Percentiles rank a stretch among this genome's conserved stretches.
Conservation (phyloP, 2,329 filamentous ascomycete species). For the Mariannaea elegans region DNA sequence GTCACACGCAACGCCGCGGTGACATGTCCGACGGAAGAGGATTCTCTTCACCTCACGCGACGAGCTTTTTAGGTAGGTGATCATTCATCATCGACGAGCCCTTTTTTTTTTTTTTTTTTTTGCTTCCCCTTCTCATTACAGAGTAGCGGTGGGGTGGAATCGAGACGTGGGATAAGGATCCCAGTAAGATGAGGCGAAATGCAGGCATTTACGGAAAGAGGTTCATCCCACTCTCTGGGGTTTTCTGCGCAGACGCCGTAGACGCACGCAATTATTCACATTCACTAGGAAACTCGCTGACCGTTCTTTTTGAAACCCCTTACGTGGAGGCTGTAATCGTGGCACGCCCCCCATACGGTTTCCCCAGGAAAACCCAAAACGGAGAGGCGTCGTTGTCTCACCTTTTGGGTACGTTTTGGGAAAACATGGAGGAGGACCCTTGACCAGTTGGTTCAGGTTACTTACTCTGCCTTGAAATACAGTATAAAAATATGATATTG, state of each 20-base stretch:
- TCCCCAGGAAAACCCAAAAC: slow-evolving; percentile 35
- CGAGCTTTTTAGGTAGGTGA: neutral
- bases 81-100: neutral
- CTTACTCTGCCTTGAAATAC: too few species aligned
- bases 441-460: neutral
- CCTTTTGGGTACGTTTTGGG: slow-evolving; percentile 2
- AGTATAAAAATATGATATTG: too few species aligned
- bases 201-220: neutral
- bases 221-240: slow-evolving; percentile 1
- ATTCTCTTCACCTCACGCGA: slow-evolving; percentile 12
- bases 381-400: slow-evolving; percentile 39
- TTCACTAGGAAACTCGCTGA: neutral
- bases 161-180: neutral
- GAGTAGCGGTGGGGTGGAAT: neutral
- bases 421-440: neutral
- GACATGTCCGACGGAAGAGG: neutral
- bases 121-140: neutral
- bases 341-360: slow-evolving; percentile 5
- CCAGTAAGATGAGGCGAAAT: neutral
- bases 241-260: slow-evolving; percentile 34
- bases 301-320: neutral
- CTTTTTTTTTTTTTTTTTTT: neutral
- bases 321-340: neutral
- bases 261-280: slow-evolving; percentile 29
- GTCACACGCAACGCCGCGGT: slow-evolving; percentile 21